Base-by-base conservation (phyloP, 495 filamentous ascomycete genomes). In the Tuber magnatum region DNA sequence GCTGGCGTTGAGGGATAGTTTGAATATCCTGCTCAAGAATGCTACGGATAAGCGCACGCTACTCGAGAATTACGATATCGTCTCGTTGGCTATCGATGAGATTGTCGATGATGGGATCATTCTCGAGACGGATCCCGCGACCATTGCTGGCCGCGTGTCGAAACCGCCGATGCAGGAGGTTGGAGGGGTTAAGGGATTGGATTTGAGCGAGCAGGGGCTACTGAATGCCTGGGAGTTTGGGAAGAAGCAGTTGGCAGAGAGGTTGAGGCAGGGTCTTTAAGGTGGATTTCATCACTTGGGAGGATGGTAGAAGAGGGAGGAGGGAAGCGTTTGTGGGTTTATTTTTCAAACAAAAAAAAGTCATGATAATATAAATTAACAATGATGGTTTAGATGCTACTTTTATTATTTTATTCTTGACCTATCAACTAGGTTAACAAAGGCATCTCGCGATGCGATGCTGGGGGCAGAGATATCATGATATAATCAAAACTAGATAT, bases 31-130 rank as follows among this genome's bases (percentile, higher is more conserved):
- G 41, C 92, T 99, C 84, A 98, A 97, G 84, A 94, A 94, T 85
- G 92, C 93, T 39, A 93, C 94, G 72, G 95, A 99, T 87, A 97
- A 97, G 87, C 92, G 95, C 76, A 98, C 94, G 16, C 92, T 98
- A 76, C 90, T 97, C 81, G 95, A 99, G 85, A 97, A 97, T 88
- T 99, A 97, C 86, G 95, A 98, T 82, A 88, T 91, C 14, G 92
- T 97, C 74, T 91, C 93, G 35, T 87, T 99, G 35, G 92, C 94
- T 68, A 92, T 98, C 73, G 95, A 99, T 84, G 95, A 99, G 84
- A 93, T 97, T 73, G 90, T 97, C 43, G 95, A 98, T 84, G 95
- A 98, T 79, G 95, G 95, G 43, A 94, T 99, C 78, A 94, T 98
- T 77, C 87, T 99, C 20, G 95, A 99, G 86, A 97, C 94, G 0